Base-by-base conservation (phyloP, 257 asterid species). In the Petrea volubilis region DNA sequence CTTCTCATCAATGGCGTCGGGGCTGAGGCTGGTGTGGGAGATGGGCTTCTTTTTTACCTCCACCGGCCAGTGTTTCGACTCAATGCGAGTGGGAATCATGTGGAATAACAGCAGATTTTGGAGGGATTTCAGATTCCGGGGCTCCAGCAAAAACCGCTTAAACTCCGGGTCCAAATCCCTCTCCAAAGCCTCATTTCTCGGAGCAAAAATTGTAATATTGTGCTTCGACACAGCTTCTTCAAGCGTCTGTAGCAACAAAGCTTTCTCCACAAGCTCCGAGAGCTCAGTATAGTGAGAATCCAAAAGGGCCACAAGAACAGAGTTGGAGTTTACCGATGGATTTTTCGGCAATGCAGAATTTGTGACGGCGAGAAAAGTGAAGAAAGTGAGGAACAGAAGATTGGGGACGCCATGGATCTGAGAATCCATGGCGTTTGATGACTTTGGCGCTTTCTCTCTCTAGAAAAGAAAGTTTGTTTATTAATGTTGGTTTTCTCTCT, bases 261-360 rank as follows among this genome's bases (percentile, higher is more conserved):
- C 99, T 57, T 92, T 95, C 74, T 95, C 99, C 5, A 92, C 88
- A 0, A 95, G 90, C 78, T 95, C 98, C 0, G 99, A 90, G 0
- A 95, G 86, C 84, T 88, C 96, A 1, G 98, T 90, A 76, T 95
- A 95, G 67, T 76, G 99, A 0, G 98, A 92, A 78, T 95, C 99
- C 68, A 95, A 49, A 8, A 92, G 92, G 10, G 99, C 99, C 0
- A 95, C 99, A 60, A 95, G 81, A 11, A 95, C 88, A 0, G 99
- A 95, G 62, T 88, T 92, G 74, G 99, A 95, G 64, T 88, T 90
- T 64, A 88, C 3, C 5, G 79, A 15, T 6, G 74, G 64, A 14
- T 67, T 85, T 59, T 82, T 78, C 47, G 77, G 95, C 87, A 93
- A 93, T 93, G 98, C 84, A 33, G 84, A 74, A 25, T 63, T 79